phyloP scores from a whole-genome alignment of 83 land plant species.

The Picea abies region DNA sequence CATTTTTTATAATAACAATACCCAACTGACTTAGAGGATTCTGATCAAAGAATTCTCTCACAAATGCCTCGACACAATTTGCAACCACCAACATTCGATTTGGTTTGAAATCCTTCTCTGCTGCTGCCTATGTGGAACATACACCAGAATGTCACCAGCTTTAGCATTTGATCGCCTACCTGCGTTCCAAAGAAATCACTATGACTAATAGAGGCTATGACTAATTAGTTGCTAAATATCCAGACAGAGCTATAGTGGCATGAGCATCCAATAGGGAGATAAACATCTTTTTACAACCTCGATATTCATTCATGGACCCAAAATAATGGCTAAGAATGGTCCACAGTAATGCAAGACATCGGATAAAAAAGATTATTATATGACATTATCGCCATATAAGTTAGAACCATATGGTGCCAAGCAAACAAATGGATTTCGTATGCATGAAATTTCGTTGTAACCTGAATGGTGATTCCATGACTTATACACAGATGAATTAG shows the following conservation, averaged over 20 bases:
- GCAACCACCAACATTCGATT: conserved; percentile 87
- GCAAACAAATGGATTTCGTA: background rate
- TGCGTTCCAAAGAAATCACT: conserved; percentile 20
- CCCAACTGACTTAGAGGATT: conserved; percentile 99
- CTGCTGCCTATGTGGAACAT: conserved; percentile 79
- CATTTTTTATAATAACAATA: conserved; percentile 80
- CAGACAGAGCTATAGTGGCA: background rate
- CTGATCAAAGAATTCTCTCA: conserved; percentile 98
- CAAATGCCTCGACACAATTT: conserved; percentile 85
- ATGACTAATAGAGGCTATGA: conserved; percentile 20
- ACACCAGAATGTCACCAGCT: conserved; percentile 25
- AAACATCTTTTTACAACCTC: background rate
- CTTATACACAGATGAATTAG: background rate
- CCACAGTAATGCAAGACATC: background rate
- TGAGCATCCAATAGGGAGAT: background rate
- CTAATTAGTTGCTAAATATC: background rate
- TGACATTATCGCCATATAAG: background rate
- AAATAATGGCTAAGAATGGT: background rate
- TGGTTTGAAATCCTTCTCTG: conserved; percentile 87
- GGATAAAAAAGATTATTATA: background rate
- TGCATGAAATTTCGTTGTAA: background rate
- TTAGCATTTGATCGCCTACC: conserved; percentile 20
- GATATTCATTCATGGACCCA: background rate
- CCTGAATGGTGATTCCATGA: background rate
- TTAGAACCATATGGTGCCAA: background rate